Evolutionary conservation across 1,284 basidiomycete genomes (phyloP), one percentile per base, ranked within the genome.

Genomic region (Puccinia horiana): DNA sequence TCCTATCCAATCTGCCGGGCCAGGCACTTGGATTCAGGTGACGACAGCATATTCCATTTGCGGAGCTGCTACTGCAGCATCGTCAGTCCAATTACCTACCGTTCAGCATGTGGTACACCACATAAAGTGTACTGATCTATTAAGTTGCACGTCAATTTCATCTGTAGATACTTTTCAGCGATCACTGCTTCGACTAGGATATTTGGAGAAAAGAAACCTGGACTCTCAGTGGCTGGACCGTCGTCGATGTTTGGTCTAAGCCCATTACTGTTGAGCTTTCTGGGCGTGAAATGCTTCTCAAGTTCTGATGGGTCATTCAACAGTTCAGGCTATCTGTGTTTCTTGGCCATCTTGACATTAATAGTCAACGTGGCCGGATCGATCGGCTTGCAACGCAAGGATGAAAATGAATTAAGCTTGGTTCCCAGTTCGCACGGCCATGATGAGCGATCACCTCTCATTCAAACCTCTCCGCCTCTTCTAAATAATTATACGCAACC

Each of bases 141-240:
- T 18, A 14, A 75, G 6, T 32, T 6, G 26, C 20, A 29, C 20
- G 20, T 16, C 37, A 20, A 75, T 42, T n/a, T 35, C 6, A 29
- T 29, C 5, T 29, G 8, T 58, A 79, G 77, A 26, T 79, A 54
- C 52, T 79, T 79, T 70, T 47, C 77, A n/a, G 77, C 77, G 42
- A 67, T 79, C 65, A 79, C 77, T 42, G 63, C 47, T 12, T 47
- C 77, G 40, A 70, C 77, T 79, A 65, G 65, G n/a, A 37, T 79
- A 14, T 79, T 79, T 44, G 77, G 77, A 35, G 44, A 49, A 42
- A 40, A n/a, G 40, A 63, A 72, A 42, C 77, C 77, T 42, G 77
- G 77, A 32, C 67, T 79, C 40, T 37, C 77, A 44, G 65, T 79
- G 11, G 77, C 77, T 20, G 77, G 77, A 26, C 77, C 77, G 42